A percentile compares a stretch with the other conserved stretches of the same genome.
Evolutionary conservation across 441 rosid species (phyloP).

Genomic region (Macaranga tanarius): DNA sequence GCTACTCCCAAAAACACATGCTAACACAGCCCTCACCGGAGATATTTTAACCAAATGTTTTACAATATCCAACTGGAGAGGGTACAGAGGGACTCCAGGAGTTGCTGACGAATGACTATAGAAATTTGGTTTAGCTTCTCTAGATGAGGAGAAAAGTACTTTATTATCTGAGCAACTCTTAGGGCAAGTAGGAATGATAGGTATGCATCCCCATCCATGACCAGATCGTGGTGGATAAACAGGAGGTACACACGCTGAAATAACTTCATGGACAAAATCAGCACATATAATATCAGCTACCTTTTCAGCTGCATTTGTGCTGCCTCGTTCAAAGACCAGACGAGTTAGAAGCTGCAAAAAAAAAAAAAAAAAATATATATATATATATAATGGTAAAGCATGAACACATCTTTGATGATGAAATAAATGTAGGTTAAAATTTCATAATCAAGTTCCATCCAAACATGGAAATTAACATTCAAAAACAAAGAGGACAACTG

Average conservation of each 20-base stretch:
- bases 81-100: conserved; percentile 83
- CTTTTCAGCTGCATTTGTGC: conserved; percentile 97
- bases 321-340: conserved; percentile 92
- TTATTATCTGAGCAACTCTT: conserved; percentile 59
- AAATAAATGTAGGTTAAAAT: not conserved
- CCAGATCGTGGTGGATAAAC: conserved; percentile 98
- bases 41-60: conserved; percentile 94
- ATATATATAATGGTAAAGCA: conserved; percentile 25
- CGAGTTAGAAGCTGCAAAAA: conserved; percentile 83
- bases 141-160: conserved; percentile 63
- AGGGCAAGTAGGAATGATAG: conserved; percentile 61
- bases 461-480: not conserved
- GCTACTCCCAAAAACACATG: conserved; percentile 97
- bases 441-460: not conserved
- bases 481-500: not conserved
- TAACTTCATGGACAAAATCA: conserved; percentile 98
- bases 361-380: conserved; percentile 36
- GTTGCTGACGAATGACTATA: conserved; percentile 66
- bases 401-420: conserved; percentile 15
- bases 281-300: conserved; percentile 96
- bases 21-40: conserved; percentile 92
- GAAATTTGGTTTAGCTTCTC: conserved; percentile 76
- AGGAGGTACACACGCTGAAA: conserved; percentile 97
- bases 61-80: conserved; percentile 90
- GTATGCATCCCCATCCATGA: conserved; percentile 98